Conservation (phyloP, 1,284 basidiomycete species). For the Apiotrichum mycotoxinovorans region DNA sequence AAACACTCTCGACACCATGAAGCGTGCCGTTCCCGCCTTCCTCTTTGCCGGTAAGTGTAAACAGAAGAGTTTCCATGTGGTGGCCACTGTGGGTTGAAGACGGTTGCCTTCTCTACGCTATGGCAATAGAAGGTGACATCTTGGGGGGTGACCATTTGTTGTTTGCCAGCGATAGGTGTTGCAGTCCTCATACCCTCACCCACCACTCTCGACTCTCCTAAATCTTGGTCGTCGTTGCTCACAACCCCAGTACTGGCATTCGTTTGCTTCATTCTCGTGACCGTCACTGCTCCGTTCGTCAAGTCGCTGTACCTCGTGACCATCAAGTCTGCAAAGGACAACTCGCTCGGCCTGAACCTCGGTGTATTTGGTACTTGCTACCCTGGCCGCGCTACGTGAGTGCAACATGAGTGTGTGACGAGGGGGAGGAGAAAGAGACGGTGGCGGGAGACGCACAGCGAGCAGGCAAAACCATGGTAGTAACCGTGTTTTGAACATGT, state of each 20-base stretch:
- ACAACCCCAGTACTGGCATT: constrained; percentile 6
- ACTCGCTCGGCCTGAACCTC: constrained; percentile 7
- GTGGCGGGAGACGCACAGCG: too few relatives aligned
- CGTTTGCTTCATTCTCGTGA: constrained; percentile 10
- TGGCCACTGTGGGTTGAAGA: not conserved
- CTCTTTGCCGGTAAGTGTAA: constrained; percentile 7
- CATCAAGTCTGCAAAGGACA: not conserved
- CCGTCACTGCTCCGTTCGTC: constrained; percentile 13
- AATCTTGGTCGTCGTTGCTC: not conserved
- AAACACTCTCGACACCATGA: constrained; percentile 1
- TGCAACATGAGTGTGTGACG: not conserved
- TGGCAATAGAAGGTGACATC: too few relatives aligned
- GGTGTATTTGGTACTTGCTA: constrained; percentile 9
- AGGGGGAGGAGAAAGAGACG: too few relatives aligned
- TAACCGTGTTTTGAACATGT: too few relatives aligned
- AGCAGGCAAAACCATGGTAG: too few relatives aligned
- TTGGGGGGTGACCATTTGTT: too few relatives aligned
- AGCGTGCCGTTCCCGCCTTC: constrained; percentile 12
- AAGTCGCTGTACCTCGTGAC: constrained; percentile 3
- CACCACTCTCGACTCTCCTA: too few relatives aligned
- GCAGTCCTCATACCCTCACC: too few relatives aligned
- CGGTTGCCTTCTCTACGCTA: too few relatives aligned
- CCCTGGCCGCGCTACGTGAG: constrained; percentile 9
- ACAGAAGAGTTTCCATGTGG: too few relatives aligned
- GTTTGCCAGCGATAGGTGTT: too few relatives aligned